Evolutionary conservation across 1,284 basidiomycete species (phyloP).

Genomic region (Malassezia vespertilionis): DNA sequence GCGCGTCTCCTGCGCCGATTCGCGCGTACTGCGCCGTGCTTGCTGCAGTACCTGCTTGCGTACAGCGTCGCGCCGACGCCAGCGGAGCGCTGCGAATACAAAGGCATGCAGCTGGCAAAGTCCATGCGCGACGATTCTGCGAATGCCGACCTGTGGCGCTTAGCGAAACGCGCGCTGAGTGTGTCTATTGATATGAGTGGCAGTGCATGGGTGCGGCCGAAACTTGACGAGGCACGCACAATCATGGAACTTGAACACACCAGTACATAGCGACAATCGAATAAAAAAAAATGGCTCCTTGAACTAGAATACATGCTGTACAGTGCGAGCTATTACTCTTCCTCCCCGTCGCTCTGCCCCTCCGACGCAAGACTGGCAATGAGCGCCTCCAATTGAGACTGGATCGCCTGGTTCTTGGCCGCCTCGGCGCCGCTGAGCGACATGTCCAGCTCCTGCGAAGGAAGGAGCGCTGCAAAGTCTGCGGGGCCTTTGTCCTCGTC

Average conservation of each 20-base stretch:
- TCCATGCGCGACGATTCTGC: conserved; percentile 20
- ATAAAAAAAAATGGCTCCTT: not conserved
- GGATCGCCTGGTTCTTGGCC: conserved; percentile 20
- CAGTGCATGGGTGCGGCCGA: conserved; percentile 36
- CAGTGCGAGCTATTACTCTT: not conserved
- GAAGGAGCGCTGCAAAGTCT: not conserved
- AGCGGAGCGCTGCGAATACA: conserved; percentile 24
- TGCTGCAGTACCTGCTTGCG: conserved; percentile 29
- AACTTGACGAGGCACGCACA: conserved; percentile 34
- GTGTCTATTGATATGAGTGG: conserved; percentile 35
- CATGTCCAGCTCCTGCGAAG: conserved; percentile 11
- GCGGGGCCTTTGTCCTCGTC: not conserved
- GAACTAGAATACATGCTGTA: not conserved
- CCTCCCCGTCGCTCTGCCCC: not conserved
- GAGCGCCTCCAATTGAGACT: conserved; percentile 30
- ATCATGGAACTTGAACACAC: conserved; percentile 15
- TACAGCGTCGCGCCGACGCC: conserved; percentile 26
- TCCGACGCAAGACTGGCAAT: conserved; percentile 25
- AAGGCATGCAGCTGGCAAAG: conserved; percentile 26
- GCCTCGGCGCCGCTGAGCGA: conserved; percentile 2
- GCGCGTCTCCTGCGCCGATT: conserved; percentile 32
- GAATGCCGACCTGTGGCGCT: conserved; percentile 6
- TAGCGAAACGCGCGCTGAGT: conserved; percentile 22
- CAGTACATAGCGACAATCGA: not conserved
- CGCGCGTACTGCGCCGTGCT: conserved; percentile 24